Evolutionary conservation across 345 rosid species (phyloP), one percentile per base, ranked within the genome.

Genomic region (Eucalyptus sideroxylon): DNA sequence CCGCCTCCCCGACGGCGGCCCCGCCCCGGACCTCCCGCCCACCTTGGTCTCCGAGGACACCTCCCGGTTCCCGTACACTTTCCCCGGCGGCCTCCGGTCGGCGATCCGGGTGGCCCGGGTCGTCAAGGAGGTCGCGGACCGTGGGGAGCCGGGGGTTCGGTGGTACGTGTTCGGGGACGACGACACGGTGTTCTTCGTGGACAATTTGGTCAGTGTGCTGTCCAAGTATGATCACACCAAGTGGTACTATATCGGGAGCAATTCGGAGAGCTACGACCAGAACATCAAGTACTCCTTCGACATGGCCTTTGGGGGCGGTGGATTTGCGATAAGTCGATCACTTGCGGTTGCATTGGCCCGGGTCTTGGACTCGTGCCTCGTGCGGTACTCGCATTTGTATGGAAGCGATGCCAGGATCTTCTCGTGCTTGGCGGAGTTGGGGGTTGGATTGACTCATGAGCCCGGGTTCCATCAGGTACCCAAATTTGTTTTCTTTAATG

Each of bases 291-390:
- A 96, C 89, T 96, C 99, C 40, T 97, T 97, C 88, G 94, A 94
- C n/a, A 98, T 97, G 99, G 99, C 96, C 44, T 98, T 96, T 87
- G 99, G 99, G 16, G 99, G 99, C 4, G 99, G 97, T 49, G 99
- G 99, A 65, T 96, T 97, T 59, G 99, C 97, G 3, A 90, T 96
- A 37, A 96, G 98, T 89, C 90, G 93, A 77, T 92, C 98, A 5
- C 93, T 97, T 88, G 98, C 92, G 16, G 93, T 90, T 90, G 97
- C 91, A 87, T 87, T 96, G 47, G 94, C 96, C 31, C 89, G 91
- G 92, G 97, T 95, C 90, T 88, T 97, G 91, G 99, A 97, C 88
- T 94, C 96, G 37, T 97, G 98, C 91, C 91, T 98, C 95, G 87
- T 94, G 86, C 94, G 98, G 86, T 97, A 98, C 62, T 89, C 95